Percentiles rank a stretch among this genome's conserved stretches.
phyloP scores from a whole-genome alignment of 768 basidiomycete species.

The Russula foetens region DNA sequence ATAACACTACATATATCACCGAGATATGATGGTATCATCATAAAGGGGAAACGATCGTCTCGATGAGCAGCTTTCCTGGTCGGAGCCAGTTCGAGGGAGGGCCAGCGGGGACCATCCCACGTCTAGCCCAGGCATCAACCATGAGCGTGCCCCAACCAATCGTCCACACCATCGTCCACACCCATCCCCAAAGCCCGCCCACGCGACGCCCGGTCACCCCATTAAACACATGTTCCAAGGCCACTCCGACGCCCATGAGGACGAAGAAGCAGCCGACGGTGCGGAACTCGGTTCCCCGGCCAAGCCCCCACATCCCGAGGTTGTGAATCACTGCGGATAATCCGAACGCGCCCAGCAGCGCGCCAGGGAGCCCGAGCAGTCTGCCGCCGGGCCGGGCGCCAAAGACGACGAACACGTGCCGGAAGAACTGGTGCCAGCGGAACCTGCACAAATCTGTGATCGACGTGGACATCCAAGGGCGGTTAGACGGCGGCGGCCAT shows the following conservation, averaged over 20 bases:
- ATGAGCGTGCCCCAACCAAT: slow-evolving; percentile 32
- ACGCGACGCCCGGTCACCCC: slow-evolving; percentile 37
- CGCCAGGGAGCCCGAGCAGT: slow-evolving; percentile 41
- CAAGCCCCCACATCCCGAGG: slow-evolving; percentile 52
- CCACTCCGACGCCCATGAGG: slow-evolving; percentile 45
- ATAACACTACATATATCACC: too few species aligned
- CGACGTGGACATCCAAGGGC: slow-evolving; percentile 33
- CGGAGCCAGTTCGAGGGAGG: neutral
- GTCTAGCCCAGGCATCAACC: slow-evolving; percentile 14
- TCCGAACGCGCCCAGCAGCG: slow-evolving; percentile 49
- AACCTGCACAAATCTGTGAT: slow-evolving; percentile 33
- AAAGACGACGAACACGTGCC: slow-evolving; percentile 26
- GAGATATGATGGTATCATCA: neutral
- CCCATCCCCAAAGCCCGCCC: slow-evolving; percentile 39
- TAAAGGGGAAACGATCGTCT: neutral
- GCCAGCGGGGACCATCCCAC: slow-evolving; percentile 8
- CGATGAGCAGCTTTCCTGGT: slow-evolving; percentile 1
- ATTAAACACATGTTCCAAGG: slow-evolving; percentile 42
- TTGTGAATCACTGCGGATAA: slow-evolving; percentile 54
- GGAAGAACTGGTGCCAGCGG: slow-evolving; percentile 34
- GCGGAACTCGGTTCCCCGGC: slow-evolving; percentile 40
- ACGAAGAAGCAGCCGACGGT: slow-evolving; percentile 46
- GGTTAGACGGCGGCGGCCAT: slow-evolving; percentile 31
- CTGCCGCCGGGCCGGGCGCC: slow-evolving; percentile 29
- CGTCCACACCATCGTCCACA: slow-evolving; percentile 48